Evolutionary conservation across 2,329 filamentous ascomycete genomes (phyloP).

Genomic region (Rosellinia necatrix): DNA sequence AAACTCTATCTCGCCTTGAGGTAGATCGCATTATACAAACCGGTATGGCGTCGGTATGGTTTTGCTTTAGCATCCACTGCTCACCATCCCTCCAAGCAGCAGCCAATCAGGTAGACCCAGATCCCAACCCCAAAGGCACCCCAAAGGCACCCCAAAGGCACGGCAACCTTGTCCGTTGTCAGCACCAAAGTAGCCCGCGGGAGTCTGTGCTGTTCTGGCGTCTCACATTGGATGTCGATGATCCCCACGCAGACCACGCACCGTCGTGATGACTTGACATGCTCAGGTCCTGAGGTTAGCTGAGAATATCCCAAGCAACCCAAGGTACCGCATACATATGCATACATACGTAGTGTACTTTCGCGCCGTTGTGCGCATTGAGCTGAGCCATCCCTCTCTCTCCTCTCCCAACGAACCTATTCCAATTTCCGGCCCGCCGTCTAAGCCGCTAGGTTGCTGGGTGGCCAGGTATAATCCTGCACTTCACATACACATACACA

Average conservation of each 20-base stretch:
- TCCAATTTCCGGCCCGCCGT: slow-evolving; percentile 14
- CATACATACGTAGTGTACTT: slow-evolving; percentile 18
- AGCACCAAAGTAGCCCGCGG: slow-evolving; percentile 9
- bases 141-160: no score
- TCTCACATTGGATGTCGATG: slow-evolving; percentile 22
- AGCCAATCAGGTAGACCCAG: slow-evolving; percentile 16
- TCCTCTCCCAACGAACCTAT: slow-evolving; percentile 18
- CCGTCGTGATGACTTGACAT: background rate
- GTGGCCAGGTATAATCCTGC: background rate
- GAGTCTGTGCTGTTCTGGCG: slow-evolving; percentile 17
- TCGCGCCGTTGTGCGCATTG: slow-evolving; percentile 21
- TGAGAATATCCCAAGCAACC: no score
- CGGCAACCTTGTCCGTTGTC: slow-evolving; percentile 13
- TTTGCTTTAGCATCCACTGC: slow-evolving; percentile 11
- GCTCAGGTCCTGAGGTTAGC: no score
- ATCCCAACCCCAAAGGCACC: slow-evolving; percentile 6
- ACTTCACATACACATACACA: background rate
- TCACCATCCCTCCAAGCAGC: background rate
- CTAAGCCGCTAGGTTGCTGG: slow-evolving; percentile 3
- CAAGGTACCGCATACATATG: no score
- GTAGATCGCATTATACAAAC: no score
- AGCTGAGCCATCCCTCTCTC: slow-evolving; percentile 25
- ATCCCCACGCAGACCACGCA: background rate
- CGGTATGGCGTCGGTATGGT: no score
- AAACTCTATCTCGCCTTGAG: slow-evolving; percentile 1